Evolutionary conservation across 2,329 filamentous ascomycete genomes (phyloP), one percentile per base, ranked within the genome.

Genomic region (Salinomyces thailandicus): DNA sequence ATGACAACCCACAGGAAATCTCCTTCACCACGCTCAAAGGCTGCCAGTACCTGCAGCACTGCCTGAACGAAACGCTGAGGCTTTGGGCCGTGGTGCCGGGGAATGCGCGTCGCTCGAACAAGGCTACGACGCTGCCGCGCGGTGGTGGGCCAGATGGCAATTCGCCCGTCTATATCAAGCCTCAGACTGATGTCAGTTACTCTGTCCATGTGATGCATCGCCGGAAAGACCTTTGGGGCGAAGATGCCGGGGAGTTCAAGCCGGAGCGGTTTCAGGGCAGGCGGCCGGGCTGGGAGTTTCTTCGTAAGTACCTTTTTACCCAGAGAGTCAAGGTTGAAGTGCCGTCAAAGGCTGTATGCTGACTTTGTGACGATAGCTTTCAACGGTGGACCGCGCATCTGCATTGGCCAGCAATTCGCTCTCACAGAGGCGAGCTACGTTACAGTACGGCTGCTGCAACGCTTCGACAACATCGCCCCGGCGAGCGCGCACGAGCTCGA

Each of bases 371-470:
- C n/a, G n/a, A n/a, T n/a, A n/a, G n/a, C 57, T 0, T 59, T 60
- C 42, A 56, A 55, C 33, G 54, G 49, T n/a, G 52, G 86, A 0
- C 84, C 85, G 2, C 67, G 86, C 36, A 84, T 81, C 54, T 94
- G 87, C 56, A 93, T 94, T 47, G 87, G 87, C 0, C 73, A 79
- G 59, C 69, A 71, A 4, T 94, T 94, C 62, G 83, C 87, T 1
- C 41, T 61, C 8, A 60, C 55, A 0, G 62, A 67, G 43, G 64
- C 65, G 50, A 58, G 46, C 1, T 68, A 66, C 43, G 62, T 63
- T 16, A 49, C 66, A 16, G 60, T 62, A 9, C 50, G 64, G 18
- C 31, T 68, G 30, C 53, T 66, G 36, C 62, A 66, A 51, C 48
- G 52, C 13, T 67, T 62, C 40, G 52, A 51, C 33, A 29, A 29